phyloP scores from a whole-genome alignment of 768 basidiomycete genomes.

The Ephemerocybe angulata region DNA sequence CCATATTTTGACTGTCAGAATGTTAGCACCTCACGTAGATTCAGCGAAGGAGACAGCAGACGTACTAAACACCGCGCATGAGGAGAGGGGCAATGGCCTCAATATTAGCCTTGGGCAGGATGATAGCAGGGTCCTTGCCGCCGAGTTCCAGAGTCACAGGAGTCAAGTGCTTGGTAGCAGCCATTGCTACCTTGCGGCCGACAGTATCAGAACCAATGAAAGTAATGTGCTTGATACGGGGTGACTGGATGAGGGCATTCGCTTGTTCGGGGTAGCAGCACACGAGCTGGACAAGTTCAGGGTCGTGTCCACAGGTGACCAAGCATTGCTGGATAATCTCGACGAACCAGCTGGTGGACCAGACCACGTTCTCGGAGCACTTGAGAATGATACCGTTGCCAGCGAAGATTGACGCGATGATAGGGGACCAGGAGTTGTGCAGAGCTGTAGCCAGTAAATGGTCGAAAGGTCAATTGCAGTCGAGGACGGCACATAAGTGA shows the following conservation, averaged over 20 bases:
- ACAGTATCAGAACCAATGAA: constrained; percentile 84
- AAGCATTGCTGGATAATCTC: constrained; percentile 75
- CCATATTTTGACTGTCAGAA: constrained; percentile 72
- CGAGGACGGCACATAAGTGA: not conserved
- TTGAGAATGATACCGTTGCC: constrained; percentile 91
- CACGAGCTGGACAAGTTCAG: constrained; percentile 87
- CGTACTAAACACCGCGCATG: constrained; percentile 92
- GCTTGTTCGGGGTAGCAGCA: constrained; percentile 90
- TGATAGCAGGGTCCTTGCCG: constrained; percentile 90
- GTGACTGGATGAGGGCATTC: constrained; percentile 71
- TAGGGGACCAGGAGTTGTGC: constrained; percentile 93
- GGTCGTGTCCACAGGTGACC: constrained; percentile 75
- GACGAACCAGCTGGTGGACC: constrained; percentile 85
- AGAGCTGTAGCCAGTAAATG: constrained; percentile 50
- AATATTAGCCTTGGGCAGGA: constrained; percentile 83
- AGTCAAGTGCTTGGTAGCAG: constrained; percentile 82
- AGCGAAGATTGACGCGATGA: constrained; percentile 84
- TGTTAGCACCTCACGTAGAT: not conserved
- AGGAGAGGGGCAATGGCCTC: constrained; percentile 75
- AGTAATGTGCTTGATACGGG: constrained; percentile 87
- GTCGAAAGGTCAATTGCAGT: not conserved
- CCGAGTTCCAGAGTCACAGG: constrained; percentile 94
- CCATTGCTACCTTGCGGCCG: constrained; percentile 77
- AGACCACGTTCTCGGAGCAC: constrained; percentile 88
- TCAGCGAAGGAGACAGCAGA: constrained; percentile 11